These are phyloP conservation scores for Thermomyces lanuginosus DNA, from an alignment of 2,329 filamentous ascomycete genomes.

Conservation along the genomic window DNA sequence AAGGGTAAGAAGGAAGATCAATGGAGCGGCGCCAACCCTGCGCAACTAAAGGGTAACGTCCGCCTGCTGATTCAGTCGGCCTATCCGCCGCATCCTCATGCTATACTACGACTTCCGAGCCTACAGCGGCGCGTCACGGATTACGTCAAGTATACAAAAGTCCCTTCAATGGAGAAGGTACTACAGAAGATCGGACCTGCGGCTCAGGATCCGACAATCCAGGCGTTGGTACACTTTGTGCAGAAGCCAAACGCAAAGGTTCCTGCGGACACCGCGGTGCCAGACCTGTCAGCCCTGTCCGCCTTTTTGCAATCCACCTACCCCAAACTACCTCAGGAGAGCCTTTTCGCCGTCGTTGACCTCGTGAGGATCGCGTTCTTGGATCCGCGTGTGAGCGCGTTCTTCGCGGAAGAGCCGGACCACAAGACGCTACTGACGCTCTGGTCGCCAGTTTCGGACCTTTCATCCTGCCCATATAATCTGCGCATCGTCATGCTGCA, in stretches of 20 bases:
- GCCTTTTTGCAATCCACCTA: slow-evolving; percentile 43
- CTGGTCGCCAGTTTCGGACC: slow-evolving; percentile 35
- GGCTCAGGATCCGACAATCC: slow-evolving; percentile 44
- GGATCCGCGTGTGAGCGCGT: slow-evolving; percentile 65
- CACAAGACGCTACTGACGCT: slow-evolving; percentile 49
- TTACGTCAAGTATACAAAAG: slow-evolving; percentile 59
- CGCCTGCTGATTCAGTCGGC: slow-evolving; percentile 59
- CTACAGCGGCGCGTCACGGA: slow-evolving; percentile 48
- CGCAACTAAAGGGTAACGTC: slow-evolving; percentile 53
- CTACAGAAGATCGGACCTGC: slow-evolving; percentile 55
- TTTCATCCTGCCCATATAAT: slow-evolving; percentile 54
- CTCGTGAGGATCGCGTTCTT: slow-evolving; percentile 61
- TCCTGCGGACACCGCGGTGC: slow-evolving; percentile 50
- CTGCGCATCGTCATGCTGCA: slow-evolving; percentile 72
- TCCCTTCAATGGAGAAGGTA: slow-evolving; percentile 70
- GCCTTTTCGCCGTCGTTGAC: slow-evolving; percentile 70
- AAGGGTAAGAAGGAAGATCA: slow-evolving; percentile 58
- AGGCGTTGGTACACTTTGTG: slow-evolving; percentile 54
- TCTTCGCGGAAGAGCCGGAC: slow-evolving; percentile 58
- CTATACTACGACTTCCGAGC: slow-evolving; percentile 51
- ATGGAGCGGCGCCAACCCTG: slow-evolving; percentile 63
- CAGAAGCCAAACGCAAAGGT: slow-evolving; percentile 42
- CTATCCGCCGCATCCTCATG: slow-evolving; percentile 59
- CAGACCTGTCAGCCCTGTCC: slow-evolving; percentile 51
- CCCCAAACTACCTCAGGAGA: slow-evolving; percentile 41